Percentiles rank a stretch among this genome's conserved stretches.
Conservation (phyloP, 331 rosid species). For the Arachis monticola region DNA sequence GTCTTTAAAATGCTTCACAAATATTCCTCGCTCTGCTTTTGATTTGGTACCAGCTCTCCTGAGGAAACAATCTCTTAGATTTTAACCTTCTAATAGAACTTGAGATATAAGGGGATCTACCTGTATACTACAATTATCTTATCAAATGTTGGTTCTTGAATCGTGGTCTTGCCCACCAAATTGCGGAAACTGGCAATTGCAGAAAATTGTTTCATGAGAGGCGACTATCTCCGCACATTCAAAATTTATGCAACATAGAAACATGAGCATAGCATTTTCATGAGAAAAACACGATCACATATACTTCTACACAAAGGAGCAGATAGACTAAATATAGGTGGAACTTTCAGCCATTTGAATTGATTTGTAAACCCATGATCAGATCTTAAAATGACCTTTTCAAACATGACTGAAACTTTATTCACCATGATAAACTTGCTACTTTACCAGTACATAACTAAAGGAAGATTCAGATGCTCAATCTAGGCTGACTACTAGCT, state of each 20-base stretch:
- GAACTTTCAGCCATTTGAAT: constrained; percentile 5
- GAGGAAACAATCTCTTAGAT: constrained; percentile 46
- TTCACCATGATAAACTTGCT: background rate
- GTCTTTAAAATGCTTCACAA: constrained; percentile 89
- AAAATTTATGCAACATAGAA: constrained; percentile 26
- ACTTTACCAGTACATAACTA: constrained; percentile 20
- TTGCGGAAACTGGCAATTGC: constrained; percentile 56
- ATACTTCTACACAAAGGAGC: constrained; percentile 10
- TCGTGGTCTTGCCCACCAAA: constrained; percentile 68
- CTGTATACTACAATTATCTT: constrained; percentile 92
- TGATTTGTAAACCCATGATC: constrained; percentile 6
- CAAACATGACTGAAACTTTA: constrained; percentile 8
- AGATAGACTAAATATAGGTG: constrained; percentile 20
- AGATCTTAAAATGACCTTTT: constrained; percentile 12
- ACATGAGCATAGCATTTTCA: constrained; percentile 18
- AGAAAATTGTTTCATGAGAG: constrained; percentile 40
- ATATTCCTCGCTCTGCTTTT: constrained; percentile 72
- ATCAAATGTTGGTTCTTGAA: constrained; percentile 98
- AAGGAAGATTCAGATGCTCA: constrained; percentile 23
- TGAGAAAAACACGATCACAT: constrained; percentile 25
- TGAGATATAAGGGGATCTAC: constrained; percentile 48
- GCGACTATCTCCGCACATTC: constrained; percentile 18
- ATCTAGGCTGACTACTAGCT: constrained; percentile 13
- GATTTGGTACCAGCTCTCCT: constrained; percentile 68
- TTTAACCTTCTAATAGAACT: constrained; percentile 40